Evolutionary conservation across 345 rosid species (phyloP).

Genomic region (Ailanthus altissimus): DNA sequence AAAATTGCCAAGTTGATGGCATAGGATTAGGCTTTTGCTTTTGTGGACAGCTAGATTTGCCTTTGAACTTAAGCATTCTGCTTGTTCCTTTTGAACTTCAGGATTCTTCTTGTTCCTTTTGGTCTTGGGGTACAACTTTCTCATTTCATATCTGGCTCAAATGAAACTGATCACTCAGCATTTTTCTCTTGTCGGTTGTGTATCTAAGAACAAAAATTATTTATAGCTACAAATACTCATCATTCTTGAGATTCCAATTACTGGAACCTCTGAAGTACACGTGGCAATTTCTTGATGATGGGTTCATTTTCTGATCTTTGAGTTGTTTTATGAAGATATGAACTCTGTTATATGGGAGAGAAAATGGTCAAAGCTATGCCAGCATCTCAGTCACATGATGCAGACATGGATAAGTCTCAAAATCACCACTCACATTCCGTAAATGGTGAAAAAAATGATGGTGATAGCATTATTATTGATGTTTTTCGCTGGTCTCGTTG

Average conservation of each 20-base stretch:
- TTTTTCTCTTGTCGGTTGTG: neutral
- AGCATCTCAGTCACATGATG: constrained; percentile 53
- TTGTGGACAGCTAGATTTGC: neutral
- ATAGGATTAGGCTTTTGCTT: neutral
- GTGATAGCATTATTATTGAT: constrained; percentile 63
- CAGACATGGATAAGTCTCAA: constrained; percentile 66
- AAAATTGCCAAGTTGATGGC: constrained; percentile 1
- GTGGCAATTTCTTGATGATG: constrained; percentile 4
- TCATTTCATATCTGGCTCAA: neutral
- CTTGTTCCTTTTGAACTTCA: neutral
- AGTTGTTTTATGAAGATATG: constrained; percentile 56
- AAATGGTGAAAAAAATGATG: constrained; percentile 74
- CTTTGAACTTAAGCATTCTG: neutral
- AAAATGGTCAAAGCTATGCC: constrained; percentile 64
- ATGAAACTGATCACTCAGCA: neutral
- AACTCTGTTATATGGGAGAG: constrained; percentile 91
- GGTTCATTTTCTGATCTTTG: constrained; percentile 14
- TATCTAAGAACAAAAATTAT: neutral
- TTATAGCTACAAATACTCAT: neutral
- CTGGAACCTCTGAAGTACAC: neutral
- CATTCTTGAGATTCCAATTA: constrained; percentile 8
- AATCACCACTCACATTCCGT: constrained; percentile 55
- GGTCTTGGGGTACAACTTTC: neutral
- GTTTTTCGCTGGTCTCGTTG: constrained; percentile 95
- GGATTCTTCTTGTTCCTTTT: neutral